Conservation (phyloP, 2,329 filamentous ascomycete genomes). For the Epichloe glyceriae region DNA sequence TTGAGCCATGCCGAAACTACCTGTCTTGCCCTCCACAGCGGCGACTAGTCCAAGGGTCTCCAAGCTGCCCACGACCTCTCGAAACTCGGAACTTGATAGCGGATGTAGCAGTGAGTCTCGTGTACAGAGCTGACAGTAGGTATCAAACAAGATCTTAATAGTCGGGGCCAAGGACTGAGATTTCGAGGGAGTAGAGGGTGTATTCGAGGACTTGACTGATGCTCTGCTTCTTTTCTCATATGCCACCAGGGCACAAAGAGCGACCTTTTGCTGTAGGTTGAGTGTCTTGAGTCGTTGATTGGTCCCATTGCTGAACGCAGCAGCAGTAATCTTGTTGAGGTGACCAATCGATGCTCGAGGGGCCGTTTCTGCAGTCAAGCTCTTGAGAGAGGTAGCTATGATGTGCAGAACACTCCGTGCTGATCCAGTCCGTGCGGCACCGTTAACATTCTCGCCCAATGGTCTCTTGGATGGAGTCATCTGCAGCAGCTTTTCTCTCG, state of each 20-base stretch:
- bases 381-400: constrained; percentile 40
- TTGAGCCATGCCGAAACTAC: constrained; percentile 48
- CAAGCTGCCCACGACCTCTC: constrained; percentile 78
- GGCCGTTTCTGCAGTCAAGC: constrained; percentile 62
- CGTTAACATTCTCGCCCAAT: constrained; percentile 68
- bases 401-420: constrained; percentile 33
- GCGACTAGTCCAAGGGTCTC: constrained; percentile 76
- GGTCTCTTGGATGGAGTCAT: constrained; percentile 62
- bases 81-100: constrained; percentile 82
- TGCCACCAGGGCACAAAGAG: constrained; percentile 75
- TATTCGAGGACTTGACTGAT: constrained; percentile 27
- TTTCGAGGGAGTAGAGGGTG: constrained; percentile 47
- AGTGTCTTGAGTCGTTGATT: constrained; percentile 72
- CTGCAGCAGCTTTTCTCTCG: constrained; percentile 41
- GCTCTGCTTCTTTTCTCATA: constrained; percentile 64
- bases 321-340: constrained; percentile 79
- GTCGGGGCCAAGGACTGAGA: constrained; percentile 54
- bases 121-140: constrained; percentile 72
- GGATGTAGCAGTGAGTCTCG: constrained; percentile 82
- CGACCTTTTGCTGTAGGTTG: constrained; percentile 93
- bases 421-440: constrained; percentile 25
- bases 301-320: constrained; percentile 82
- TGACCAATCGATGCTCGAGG: constrained; percentile 83
- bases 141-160: constrained; percentile 70
- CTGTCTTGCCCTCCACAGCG: constrained; percentile 56